Evolutionary conservation across 345 rosid genomes (phyloP).

Genomic region (Draba incana): DNA sequence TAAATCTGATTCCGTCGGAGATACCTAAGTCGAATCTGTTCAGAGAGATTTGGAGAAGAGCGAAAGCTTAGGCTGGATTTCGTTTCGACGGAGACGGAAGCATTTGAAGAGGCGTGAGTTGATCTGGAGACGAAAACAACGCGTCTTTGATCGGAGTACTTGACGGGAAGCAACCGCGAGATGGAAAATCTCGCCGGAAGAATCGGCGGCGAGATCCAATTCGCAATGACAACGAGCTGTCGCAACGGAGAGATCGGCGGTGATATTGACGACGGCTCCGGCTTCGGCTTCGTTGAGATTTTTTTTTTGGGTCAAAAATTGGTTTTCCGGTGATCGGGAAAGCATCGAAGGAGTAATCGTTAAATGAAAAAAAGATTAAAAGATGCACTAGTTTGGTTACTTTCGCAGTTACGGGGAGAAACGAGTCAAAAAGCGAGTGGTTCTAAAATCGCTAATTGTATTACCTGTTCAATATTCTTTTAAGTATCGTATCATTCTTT

Average conservation of each 20-base stretch:
- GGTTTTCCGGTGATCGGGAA: too few relatives aligned
- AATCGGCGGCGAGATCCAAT: slow-evolving; percentile 30
- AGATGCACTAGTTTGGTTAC: too few relatives aligned
- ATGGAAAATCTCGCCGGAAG: slow-evolving; percentile 21
- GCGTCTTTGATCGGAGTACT: slow-evolving; percentile 8
- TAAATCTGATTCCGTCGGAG: too few relatives aligned
- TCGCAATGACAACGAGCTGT: too few relatives aligned
- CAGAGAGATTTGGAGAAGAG: neutral
- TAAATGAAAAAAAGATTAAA: too few relatives aligned
- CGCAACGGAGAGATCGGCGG: too few relatives aligned
- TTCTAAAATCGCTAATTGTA: slow-evolving; percentile 17
- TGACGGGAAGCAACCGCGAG: slow-evolving; percentile 30
- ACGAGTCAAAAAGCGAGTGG: slow-evolving; percentile 83
- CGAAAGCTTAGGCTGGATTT: slow-evolving; percentile 44
- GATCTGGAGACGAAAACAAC: slow-evolving; percentile 29
- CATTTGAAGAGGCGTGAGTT: slow-evolving; percentile 50
- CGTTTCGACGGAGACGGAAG: slow-evolving; percentile 52
- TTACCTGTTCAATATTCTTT: slow-evolving; percentile 5
- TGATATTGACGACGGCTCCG: too few relatives aligned
- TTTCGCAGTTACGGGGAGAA: too few relatives aligned
- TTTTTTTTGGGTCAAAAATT: too few relatives aligned
- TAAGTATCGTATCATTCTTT: slow-evolving; percentile 5
- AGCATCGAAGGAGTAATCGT: too few relatives aligned
- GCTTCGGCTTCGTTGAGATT: too few relatives aligned
- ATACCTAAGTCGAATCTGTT: too few relatives aligned